Conservation (phyloP, 2,329 filamentous ascomycete species). For the Blastomyces parvus region DNA sequence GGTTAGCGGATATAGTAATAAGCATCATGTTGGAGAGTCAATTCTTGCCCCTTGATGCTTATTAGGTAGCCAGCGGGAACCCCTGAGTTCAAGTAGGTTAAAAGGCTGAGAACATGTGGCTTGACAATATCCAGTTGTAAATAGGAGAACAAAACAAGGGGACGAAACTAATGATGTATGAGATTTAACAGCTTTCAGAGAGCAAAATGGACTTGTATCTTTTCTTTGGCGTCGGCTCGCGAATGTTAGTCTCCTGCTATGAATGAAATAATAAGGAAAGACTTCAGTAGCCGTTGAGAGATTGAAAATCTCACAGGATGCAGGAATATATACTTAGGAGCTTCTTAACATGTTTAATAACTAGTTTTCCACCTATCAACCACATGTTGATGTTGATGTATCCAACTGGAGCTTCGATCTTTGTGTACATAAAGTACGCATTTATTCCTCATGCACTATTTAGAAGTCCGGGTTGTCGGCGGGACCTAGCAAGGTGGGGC, state of each 20-base stretch:
- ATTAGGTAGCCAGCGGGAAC: neutral
- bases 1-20: neutral
- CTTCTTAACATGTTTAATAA: neutral
- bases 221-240: neutral
- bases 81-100: neutral
- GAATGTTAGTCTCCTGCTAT: neutral
- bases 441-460: neutral
- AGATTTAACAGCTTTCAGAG: neutral
- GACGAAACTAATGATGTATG: neutral
- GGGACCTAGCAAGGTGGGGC: neutral
- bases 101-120: neutral
- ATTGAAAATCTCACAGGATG: neutral
- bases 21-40: neutral
- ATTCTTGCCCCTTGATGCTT: neutral
- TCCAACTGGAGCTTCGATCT: too few species aligned
- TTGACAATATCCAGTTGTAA: neutral
- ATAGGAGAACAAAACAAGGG: neutral
- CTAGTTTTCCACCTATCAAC: too few species aligned
- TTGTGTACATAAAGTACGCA: neutral
- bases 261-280: neutral
- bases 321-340: neutral
- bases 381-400: too few species aligned
- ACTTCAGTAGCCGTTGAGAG: neutral
- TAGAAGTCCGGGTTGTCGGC: neutral
- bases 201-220: neutral